Percentiles rank a stretch among this genome's conserved stretches.
phyloP scores from a whole-genome alignment of 139 green algal genomes.

The Micractinium conductrix region DNA sequence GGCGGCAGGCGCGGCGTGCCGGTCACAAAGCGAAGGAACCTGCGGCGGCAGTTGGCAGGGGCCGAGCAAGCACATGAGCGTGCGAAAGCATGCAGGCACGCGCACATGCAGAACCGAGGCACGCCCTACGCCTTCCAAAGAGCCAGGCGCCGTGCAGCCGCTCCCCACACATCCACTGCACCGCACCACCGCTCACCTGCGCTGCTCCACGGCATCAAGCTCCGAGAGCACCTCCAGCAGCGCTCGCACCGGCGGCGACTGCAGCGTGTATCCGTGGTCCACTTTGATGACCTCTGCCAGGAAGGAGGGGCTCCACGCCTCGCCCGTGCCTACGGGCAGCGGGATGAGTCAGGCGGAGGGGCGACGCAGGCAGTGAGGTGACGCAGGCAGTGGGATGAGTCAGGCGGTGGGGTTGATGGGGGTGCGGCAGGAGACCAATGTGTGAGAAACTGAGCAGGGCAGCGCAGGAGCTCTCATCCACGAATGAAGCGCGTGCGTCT shows the following conservation, averaged over 20 bases:
- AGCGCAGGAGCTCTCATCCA: too few relatives aligned
- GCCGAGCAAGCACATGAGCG: too few relatives aligned
- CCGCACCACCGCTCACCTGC: slow-evolving; percentile 36
- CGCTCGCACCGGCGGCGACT: slow-evolving; percentile 49
- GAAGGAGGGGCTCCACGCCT: slow-evolving; percentile 83
- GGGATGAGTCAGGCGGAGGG: neutral
- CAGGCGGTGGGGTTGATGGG: too few relatives aligned
- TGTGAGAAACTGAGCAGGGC: too few relatives aligned
- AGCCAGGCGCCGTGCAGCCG: too few relatives aligned
- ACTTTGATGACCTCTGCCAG: slow-evolving; percentile 93
- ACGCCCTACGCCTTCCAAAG: too few relatives aligned
- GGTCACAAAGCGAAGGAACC: slow-evolving; percentile 98
- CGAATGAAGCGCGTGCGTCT: too few relatives aligned
- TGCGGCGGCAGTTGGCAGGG: neutral
- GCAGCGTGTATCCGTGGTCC: slow-evolving; percentile 87
- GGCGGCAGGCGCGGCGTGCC: slow-evolving; percentile 92
- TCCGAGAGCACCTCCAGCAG: slow-evolving; percentile 91
- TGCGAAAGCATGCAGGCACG: too few relatives aligned
- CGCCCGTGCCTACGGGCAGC: slow-evolving; percentile 47
- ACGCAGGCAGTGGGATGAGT: neutral
- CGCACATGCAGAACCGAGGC: too few relatives aligned
- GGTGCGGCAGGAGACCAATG: too few relatives aligned
- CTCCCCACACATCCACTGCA: too few relatives aligned
- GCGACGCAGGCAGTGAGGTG: neutral
- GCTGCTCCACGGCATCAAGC: slow-evolving; percentile 86